Percentiles rank a stretch among this genome's conserved stretches.
Evolutionary conservation across 305 asterid species (phyloP).

Genomic region (Fraxinus ornus): DNA sequence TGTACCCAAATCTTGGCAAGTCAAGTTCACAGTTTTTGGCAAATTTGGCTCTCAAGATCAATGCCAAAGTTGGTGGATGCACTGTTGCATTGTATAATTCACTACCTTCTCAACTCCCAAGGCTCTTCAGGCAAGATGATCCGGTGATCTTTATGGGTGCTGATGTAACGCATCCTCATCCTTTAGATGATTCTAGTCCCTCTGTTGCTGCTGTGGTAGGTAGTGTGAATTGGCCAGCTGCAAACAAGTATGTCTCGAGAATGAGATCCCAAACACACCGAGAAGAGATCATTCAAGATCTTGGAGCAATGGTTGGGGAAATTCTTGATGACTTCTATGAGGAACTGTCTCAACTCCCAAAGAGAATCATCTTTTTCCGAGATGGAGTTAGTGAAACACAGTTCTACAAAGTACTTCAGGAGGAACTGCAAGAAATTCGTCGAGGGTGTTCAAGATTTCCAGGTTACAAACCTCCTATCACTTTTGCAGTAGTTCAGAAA

Average conservation of each 20-base stretch:
- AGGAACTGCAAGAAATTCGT: constrained; percentile 63
- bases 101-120: constrained; percentile 69
- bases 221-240: constrained; percentile 86
- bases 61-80: constrained; percentile 89
- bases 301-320: constrained; percentile 61
- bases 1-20: constrained; percentile 65
- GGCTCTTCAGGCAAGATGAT: constrained; percentile 56
- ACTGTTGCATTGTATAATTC: constrained; percentile 80
- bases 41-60: constrained; percentile 89
- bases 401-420: constrained; percentile 63
- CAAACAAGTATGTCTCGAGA: constrained; percentile 77
- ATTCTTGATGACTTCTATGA: constrained; percentile 63
- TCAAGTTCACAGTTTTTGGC: constrained; percentile 74
- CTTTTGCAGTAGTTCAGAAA: constrained; percentile 82
- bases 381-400: constrained; percentile 97
- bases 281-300: constrained; percentile 82
- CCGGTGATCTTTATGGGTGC: constrained; percentile 97
- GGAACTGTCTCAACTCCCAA: constrained; percentile 58
- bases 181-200: constrained; percentile 80
- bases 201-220: constrained; percentile 98
- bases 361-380: constrained; percentile 71
- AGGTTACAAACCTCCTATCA: constrained; percentile 70
- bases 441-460: constrained; percentile 57
- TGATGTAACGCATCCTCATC: constrained; percentile 96
- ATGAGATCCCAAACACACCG: constrained; percentile 92